Evolutionary conservation across 164 flowering plant genomes (phyloP), one percentile per base, ranked within the genome.

Genomic region (Sextonia rubra): DNA sequence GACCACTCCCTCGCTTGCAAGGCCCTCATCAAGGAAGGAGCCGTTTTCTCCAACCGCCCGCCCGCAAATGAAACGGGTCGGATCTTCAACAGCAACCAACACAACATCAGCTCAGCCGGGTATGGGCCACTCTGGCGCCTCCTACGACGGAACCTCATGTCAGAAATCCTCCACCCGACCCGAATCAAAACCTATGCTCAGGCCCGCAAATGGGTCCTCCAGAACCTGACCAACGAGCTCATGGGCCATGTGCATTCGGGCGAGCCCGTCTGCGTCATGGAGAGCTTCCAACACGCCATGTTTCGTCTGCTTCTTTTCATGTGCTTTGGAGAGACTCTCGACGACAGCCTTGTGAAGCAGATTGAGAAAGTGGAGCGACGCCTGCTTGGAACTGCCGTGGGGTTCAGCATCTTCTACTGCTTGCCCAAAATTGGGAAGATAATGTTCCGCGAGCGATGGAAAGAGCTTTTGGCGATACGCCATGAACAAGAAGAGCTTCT

Each of bases 51-150:
- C 60, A 79, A 73, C 27, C 85, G 86, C 12, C 84, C 85, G 0
- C 73, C 74, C 1, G 69, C 76, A 0, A 58, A 72, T 2, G 52
- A 23, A 1, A 3, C 76, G n/a, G 12, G 29, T 47, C 64, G 55
- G 22, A 2, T 83, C 64, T 1, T 77, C 8, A 64, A 9, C 48
- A 68, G 77, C 52, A 72, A 76, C 73, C 77, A 74, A n/a, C 81
- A 66, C 23, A 82, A 58, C 68, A 71, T 86, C 63, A 78, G 62
- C 68, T 68, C 84, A 8, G 79, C 86, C 26, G 7, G 44, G 3
- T 83, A 84, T 49, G 87, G 89, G 22, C 83, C 86, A 0, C 58
- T 64, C 2, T 86, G 89, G 89, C 84, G 86, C 4, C 55, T 72
- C 47, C 78, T 85, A 47, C 82, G 89, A 47, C 83, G 83, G 3